Evolutionary conservation across 108 stramenopile species (phyloP).

Genomic region (Stephanodiscus triporus): DNA sequence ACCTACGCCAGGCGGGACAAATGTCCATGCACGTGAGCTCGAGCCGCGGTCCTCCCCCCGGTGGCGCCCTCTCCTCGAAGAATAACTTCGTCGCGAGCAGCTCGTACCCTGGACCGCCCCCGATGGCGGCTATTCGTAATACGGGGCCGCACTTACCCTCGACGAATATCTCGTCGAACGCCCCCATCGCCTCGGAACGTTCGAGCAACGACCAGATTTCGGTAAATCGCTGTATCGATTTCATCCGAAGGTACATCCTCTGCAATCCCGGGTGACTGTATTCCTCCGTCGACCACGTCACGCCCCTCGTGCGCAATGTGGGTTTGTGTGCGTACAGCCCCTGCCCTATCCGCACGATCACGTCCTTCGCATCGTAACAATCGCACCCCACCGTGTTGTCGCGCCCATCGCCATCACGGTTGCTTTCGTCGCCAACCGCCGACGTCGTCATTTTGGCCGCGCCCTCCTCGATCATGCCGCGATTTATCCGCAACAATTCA

Average conservation of each 20-base stretch:
- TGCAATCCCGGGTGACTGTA: constrained; percentile 30
- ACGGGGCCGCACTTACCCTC: no score
- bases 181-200: constrained; percentile 5
- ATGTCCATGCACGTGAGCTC: constrained; percentile 22
- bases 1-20: constrained; percentile 18
- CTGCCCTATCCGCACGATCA: constrained; percentile 17
- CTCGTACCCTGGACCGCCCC: constrained; percentile 39
- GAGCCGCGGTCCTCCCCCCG: background rate
- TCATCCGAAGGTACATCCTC: constrained; percentile 38
- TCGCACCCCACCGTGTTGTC: no score
- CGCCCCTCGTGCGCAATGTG: constrained; percentile 16
- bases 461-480: constrained; percentile 7
- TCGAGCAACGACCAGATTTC: constrained; percentile 30
- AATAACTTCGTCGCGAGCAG: constrained; percentile 26
- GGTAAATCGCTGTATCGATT: constrained; percentile 32
- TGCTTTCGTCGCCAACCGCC: background rate
- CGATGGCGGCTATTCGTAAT: constrained; percentile 14
- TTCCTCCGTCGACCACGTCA: constrained; percentile 33
- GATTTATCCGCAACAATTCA: constrained; percentile 24
- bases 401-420: no score
- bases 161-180: constrained; percentile 9
- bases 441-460: background rate
- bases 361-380: constrained; percentile 13
- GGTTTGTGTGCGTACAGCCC: constrained; percentile 38
- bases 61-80: background rate